Conservation (phyloP, 345 rosid genomes). For the Litchi chinensis region DNA sequence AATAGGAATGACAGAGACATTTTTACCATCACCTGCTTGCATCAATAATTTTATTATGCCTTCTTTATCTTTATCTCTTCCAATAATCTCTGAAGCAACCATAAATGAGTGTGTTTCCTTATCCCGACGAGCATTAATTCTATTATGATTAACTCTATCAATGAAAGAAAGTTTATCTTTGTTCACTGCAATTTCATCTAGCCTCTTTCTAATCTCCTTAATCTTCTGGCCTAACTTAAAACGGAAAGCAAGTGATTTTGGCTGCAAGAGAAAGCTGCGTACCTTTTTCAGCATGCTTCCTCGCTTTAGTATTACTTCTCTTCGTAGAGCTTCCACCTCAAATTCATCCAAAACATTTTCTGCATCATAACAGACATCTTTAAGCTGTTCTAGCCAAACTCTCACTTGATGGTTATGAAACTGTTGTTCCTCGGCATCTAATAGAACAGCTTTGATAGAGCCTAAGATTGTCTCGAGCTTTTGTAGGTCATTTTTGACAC, state of each 20-base stretch:
- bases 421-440: constrained; percentile 12
- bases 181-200: neutral
- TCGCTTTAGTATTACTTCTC: neutral
- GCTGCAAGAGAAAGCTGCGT: neutral
- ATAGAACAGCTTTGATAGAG: constrained; percentile 11
- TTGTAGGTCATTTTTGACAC: neutral
- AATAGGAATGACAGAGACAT: constrained; percentile 15
- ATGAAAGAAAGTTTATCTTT: neutral
- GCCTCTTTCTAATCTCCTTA: constrained; percentile 8
- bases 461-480: neutral
- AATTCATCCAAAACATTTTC: constrained; percentile 12
- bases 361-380: constrained; percentile 19
- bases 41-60: constrained; percentile 15
- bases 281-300: neutral
- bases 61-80: constrained; percentile 24
- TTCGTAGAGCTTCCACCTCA: neutral
- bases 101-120: constrained; percentile 23
- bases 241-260: constrained; percentile 9
- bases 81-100: constrained; percentile 14
- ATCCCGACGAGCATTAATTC: neutral
- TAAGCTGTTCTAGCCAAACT: constrained; percentile 19
- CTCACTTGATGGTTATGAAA: neutral
- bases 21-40: neutral
- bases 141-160: neutral
- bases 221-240: neutral